Base-by-base conservation (phyloP, 768 basidiomycete genomes). In the Clitopilus hobsonii region DNA sequence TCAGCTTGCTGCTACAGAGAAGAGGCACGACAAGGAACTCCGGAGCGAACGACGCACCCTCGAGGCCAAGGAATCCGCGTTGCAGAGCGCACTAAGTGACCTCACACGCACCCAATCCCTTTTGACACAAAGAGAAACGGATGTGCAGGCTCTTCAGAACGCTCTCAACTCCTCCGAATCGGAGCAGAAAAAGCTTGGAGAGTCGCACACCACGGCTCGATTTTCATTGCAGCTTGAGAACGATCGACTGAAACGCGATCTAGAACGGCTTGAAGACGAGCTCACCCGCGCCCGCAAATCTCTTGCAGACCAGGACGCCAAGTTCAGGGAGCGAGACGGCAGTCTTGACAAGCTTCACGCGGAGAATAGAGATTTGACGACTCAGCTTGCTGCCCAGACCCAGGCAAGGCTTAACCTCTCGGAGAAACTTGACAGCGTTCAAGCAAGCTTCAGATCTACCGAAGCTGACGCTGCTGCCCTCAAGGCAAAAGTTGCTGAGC, bases 181-280 rank as follows among this genome's bases (percentile, higher is more conserved):
- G 25, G 91, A 94, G 67, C 84, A 85, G 22, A 86, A 87, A 70
- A 79, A 84, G 55, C 78, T 87, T 0, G 95, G 95, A 20, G 92
- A 96, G 71, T 84, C 86, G 11, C 89, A 89, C 63, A 88, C 88
- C 0, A 87, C 85, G 2, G 88, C 93, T 22, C 78, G 85, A 41
- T 91, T 93, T 73, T 90, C 90, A 0, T 72, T 98, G 27, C 91
- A 97, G 67, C 80, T 98, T 18, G 95, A 99, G 68, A 77, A 90
- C 0, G 96, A 98, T 58, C 74, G 93, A 2, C 71, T 94, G 49
- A 87, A 87, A 67, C 80, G 94, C 25, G 96, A 99, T 64, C 63
- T 97, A 36, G 85, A 87, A 59, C 75, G 89, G 2, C 75, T 88
- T 1, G 90, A 96, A 62, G 85, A 88, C 58, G 92, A 96, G 52